These are phyloP conservation scores for Mycena indigotica DNA, from an alignment of 768 basidiomycete species.

Conservation along the genomic window DNA sequence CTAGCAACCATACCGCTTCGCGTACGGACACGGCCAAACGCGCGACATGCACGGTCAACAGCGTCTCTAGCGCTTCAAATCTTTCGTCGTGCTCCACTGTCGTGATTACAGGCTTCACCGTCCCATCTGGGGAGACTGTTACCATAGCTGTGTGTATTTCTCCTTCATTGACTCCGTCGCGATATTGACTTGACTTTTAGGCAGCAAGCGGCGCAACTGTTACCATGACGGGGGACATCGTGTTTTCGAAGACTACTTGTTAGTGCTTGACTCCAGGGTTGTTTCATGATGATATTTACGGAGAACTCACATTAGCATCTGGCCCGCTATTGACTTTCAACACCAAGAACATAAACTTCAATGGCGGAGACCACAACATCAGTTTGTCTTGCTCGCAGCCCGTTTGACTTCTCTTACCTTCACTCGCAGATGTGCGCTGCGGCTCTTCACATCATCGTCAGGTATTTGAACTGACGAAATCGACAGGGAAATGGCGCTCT, in stretches of 20 bases:
- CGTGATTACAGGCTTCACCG: conserved; percentile 23
- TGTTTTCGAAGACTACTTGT: conserved; percentile 22
- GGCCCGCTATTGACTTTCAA: conserved; percentile 21
- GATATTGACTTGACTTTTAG: conserved; percentile 17
- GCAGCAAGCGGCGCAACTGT: conserved; percentile 35
- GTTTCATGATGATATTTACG: background rate
- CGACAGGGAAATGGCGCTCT: conserved; percentile 16
- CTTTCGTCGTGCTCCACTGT: conserved; percentile 23
- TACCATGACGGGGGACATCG: conserved; percentile 22
- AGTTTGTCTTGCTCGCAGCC: conserved; percentile 6
- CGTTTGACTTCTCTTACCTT: no score
- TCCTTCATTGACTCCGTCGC: background rate
- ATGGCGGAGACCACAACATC: conserved; percentile 18
- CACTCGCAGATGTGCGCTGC: no score
- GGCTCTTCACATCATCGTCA: no score
- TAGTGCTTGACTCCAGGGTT: no score
- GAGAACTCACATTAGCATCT: background rate
- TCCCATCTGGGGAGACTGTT: conserved; percentile 12
- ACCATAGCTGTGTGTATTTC: conserved; percentile 4
- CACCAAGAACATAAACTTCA: conserved; percentile 17
- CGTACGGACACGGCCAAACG: conserved; percentile 23
- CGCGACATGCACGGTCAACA: conserved; percentile 26
- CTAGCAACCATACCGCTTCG: background rate
- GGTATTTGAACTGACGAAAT: no score
- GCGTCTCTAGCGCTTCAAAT: conserved; percentile 22